Percentiles rank a stretch among this genome's conserved stretches.
Evolutionary conservation across 73 alveolate species (phyloP).

Genomic region (Tetrahymena elliotti): DNA sequence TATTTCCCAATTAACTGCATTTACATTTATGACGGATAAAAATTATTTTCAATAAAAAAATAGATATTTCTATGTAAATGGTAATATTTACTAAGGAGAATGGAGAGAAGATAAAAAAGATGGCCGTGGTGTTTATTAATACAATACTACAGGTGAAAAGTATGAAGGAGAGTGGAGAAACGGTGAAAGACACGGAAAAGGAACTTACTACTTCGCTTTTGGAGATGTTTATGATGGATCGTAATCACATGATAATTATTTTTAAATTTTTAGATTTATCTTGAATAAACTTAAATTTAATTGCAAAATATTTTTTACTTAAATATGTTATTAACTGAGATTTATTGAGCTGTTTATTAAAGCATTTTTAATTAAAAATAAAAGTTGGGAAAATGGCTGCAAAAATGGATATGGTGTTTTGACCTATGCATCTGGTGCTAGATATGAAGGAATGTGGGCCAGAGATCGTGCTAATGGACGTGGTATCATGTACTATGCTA

Average conservation of each 20-base stretch:
- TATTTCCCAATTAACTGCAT: too few species aligned
- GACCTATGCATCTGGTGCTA: constrained; percentile 29
- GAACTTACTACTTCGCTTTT: constrained; percentile 22
- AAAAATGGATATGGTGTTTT: constrained; percentile 33
- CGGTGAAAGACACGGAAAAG: constrained; percentile 49
- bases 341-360: too few species aligned
- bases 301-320: too few species aligned
- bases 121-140: constrained; percentile 81
- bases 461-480: constrained; percentile 34
- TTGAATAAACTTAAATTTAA: too few species aligned
- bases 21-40: neutral
- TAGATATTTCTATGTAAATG: constrained; percentile 56
- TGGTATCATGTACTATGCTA: constrained; percentile 41
- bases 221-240: constrained; percentile 38
- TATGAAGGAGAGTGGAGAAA: constrained; percentile 82
- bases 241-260: neutral
- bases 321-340: too few species aligned
- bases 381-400: constrained; percentile 34
- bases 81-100: constrained; percentile 87
- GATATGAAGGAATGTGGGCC: constrained; percentile 30
- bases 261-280: too few species aligned
- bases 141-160: constrained; percentile 65
- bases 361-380: neutral
- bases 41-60: neutral
- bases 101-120: constrained; percentile 79